phyloP scores from a whole-genome alignment of 1,139 yeast genomes.

The Entelexis paramagnoliae region DNA sequence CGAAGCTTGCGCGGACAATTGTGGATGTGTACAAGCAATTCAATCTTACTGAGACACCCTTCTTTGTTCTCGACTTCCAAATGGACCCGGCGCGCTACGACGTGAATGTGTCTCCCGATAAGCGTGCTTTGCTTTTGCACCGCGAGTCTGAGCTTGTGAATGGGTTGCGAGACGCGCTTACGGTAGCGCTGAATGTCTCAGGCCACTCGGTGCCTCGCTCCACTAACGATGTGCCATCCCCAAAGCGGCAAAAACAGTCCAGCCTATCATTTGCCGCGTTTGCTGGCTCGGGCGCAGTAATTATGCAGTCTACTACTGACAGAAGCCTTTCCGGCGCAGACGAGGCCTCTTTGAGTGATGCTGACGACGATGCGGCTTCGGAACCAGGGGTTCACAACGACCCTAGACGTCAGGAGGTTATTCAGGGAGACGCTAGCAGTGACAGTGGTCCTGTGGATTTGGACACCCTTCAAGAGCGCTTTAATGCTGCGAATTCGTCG shows the following conservation, averaged over 20 bases:
- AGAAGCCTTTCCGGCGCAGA: not conserved
- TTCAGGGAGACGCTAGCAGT: no score
- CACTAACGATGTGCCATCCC: not conserved
- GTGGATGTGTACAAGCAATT: constrained; percentile 64
- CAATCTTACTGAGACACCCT: constrained; percentile 67
- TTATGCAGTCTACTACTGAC: constrained; percentile 4
- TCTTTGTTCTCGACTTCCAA: constrained; percentile 51
- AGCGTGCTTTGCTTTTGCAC: constrained; percentile 59
- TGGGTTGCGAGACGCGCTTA: constrained; percentile 31
- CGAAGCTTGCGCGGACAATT: constrained; percentile 46
- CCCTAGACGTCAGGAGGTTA: no score
- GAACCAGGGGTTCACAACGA: no score
- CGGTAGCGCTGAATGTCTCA: constrained; percentile 24
- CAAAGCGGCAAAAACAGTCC: constrained; percentile 17
- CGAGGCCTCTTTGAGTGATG: not conserved
- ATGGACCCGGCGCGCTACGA: constrained; percentile 51
- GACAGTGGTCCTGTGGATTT: no score
- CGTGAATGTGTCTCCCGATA: constrained; percentile 86
- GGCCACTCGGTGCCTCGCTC: constrained; percentile 29
- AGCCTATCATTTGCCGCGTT: constrained; percentile 15
- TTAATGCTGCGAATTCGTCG: no score
- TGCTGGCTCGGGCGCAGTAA: constrained; percentile 18
- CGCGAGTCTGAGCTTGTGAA: constrained; percentile 52
- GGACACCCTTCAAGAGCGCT: no score
- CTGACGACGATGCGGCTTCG: not conserved